Base-by-base conservation (phyloP, 139 green algal species). In the Chlorella sp. region DNA sequence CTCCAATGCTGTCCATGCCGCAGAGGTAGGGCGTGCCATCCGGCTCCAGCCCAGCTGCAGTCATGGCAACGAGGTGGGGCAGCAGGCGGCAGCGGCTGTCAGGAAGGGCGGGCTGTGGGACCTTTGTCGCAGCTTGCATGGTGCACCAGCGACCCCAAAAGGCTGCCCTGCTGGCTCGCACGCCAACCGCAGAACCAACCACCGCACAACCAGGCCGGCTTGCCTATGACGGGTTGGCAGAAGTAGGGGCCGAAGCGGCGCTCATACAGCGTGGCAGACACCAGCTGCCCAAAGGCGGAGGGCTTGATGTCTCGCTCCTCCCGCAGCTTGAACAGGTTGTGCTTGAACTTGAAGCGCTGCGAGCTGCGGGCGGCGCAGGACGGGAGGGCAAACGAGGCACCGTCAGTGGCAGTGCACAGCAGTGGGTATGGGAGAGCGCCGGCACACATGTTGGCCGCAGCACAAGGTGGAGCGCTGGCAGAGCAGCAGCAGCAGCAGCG, bases 301-400 rank as follows among this genome's bases (percentile, higher is more conserved):
- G 97, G 97, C 88, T 93, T 95, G 91, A 99, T 99, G 79, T 98
- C 90, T 2, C 98, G 93, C 89, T 99, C 97, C 89, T 99, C 98
- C 18, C 97, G 83, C 38, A 99, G 89, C 80, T 98, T 96, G 92
- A 99, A 99, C 79, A 99, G 76, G 80, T 99, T 99, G 92, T 99
- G 96, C 78, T 92, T 93, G 90, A 99, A 99, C 20, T 88, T 63
- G 36, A 99, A 95, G 30, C n/a, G n/a, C n/a, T n/a, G n/a, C n/a
- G n/a, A n/a, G n/a, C n/a, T n/a, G n/a, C n/a, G n/a, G n/a, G n/a
- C n/a, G n/a, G n/a, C n/a, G n/a, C n/a, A n/a, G n/a, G n/a, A n/a
- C n/a, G n/a, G n/a, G n/a, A n/a, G n/a, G n/a, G n/a, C n/a, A n/a
- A n/a, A n/a, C n/a, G n/a, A n/a, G n/a, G n/a, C n/a, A n/a, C n/a